Evolutionary conservation across 2,329 filamentous ascomycete genomes (phyloP), one percentile per base, ranked within the genome.

Genomic region (Neocucurbitaria cava): DNA sequence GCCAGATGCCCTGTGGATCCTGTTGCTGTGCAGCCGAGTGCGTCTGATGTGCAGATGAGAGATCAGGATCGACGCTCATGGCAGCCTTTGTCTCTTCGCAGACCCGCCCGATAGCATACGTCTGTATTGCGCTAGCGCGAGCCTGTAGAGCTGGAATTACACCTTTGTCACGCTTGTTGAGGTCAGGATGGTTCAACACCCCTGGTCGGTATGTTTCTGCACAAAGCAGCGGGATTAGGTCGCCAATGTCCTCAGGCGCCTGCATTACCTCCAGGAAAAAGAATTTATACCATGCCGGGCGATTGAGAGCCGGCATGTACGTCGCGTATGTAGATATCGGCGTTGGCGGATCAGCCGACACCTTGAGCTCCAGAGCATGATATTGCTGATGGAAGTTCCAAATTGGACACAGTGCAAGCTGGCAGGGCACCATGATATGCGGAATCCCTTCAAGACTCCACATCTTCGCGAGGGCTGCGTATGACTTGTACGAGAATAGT

Each of bases 221-320:
- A 54, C 72, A 75, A 17, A 72, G 56, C 8, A 58, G 46, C 9
- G 58, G 35, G 46, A 75, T 39, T 36, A 72, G 45, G 46, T 69
- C 70, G 30, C 64, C 61, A n/a, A 74, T 60, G 15, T 61, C 54
- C 11, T 70, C 64, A 7, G 69, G 63, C 43, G 68, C 65, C 17
- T 66, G 58, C 52, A 71, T 50, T 48, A 68, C 55, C 33, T 72
- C 68, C 6, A 74, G 58, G 42, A 75, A 73, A 41, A 74, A 64
- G 30, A 68, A 73, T 42, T 74, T 73, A 58, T 74, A 75, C 70
- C 70, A 75, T 2, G 71, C 73, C 8, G 71, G 63, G 5, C 71
- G 69, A 30, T 73, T 75, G 31, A 75, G 58, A 5, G 71, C 73
- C 10, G 73, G 69, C 59, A 74, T 69, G 48, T 75, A 74, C 6